These are phyloP conservation scores for Henckelia pumila DNA, from an alignment of 257 asterid species.

Conservation along the genomic window DNA sequence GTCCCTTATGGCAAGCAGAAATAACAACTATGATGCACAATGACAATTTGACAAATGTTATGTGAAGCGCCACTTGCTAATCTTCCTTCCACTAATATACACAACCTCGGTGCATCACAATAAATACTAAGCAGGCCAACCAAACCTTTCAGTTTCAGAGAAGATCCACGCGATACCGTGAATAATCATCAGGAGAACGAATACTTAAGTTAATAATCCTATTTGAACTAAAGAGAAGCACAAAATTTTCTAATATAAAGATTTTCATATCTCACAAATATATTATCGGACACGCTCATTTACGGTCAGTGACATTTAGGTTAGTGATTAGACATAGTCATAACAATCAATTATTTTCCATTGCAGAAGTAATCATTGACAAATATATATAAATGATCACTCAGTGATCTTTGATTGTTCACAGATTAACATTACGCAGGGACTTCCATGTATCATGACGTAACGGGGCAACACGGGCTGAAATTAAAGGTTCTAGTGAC, in stretches of 20 bases:
- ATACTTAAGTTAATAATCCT: constrained; percentile 4
- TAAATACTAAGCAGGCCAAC: constrained; percentile 13
- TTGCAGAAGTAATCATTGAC: constrained; percentile 2
- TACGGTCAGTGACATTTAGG: constrained; percentile 4
- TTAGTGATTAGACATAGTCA: not conserved
- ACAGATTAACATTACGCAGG: not conserved
- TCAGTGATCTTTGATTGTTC: not conserved
- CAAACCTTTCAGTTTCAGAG: constrained; percentile 11
- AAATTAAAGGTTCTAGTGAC: not conserved
- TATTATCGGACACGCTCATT: not conserved
- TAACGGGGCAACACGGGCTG: not conserved
- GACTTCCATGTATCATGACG: no score
- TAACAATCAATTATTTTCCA: constrained; percentile 2
- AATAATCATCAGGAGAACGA: constrained; percentile 9
- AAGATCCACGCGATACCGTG: constrained; percentile 10
- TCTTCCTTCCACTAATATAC: no score
- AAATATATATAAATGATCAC: constrained; percentile 9
- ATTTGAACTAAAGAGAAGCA: constrained; percentile 10
- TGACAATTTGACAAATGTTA: no score
- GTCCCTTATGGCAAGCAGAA: constrained; percentile 16
- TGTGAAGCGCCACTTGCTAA: no score
- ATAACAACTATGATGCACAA: not conserved
- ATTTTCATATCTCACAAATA: constrained; percentile 20
- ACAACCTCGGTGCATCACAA: no score
- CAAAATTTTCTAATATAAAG: constrained; percentile 9